Evolutionary conservation across 2,329 filamentous ascomycete species (phyloP).

Genomic region (Botrytis paeoniae): DNA sequence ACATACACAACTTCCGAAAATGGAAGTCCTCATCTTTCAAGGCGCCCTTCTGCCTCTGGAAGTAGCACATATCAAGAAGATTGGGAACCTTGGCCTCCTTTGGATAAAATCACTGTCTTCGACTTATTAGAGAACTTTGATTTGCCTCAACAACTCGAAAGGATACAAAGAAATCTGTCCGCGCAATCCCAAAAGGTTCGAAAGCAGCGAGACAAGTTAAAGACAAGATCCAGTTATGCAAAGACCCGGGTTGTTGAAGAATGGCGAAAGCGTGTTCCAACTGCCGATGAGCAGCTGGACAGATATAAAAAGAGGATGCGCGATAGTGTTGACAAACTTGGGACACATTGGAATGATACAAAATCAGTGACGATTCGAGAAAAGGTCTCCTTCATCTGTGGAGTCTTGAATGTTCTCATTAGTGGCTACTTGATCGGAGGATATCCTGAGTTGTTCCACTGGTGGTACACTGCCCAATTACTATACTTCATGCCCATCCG

Average conservation of each 20-base stretch:
- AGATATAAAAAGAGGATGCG: conserved; percentile 88
- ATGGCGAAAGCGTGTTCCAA: conserved; percentile 81
- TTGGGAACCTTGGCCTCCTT: conserved; percentile 80
- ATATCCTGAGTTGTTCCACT: conserved; percentile 79
- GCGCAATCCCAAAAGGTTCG: conserved; percentile 82
- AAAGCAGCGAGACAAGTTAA: conserved; percentile 76
- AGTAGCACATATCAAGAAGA: conserved; percentile 85
- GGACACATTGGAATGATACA: conserved; percentile 82
- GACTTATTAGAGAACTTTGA: conserved; percentile 94
- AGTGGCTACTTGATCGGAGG: conserved; percentile 91
- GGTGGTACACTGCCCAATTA: conserved; percentile 87
- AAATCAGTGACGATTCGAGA: conserved; percentile 85
- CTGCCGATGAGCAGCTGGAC: conserved; percentile 87
- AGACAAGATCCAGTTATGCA: conserved; percentile 72
- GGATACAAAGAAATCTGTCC: conserved; percentile 77
- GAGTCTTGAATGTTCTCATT: conserved; percentile 95
- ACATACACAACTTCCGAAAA: conserved; percentile 46
- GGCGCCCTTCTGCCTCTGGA: conserved; percentile 77
- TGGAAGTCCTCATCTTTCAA: conserved; percentile 62
- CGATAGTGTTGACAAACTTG: conserved; percentile 81
- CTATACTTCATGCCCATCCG: conserved; percentile 97
- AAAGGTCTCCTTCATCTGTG: conserved; percentile 94
- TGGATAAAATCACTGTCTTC: conserved; percentile 87
- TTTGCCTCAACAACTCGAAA: conserved; percentile 85
- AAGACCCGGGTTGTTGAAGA: conserved; percentile 88